Base-by-base conservation (phyloP, 169 alveolate genomes). In the Plasmodium vinckei region DNA sequence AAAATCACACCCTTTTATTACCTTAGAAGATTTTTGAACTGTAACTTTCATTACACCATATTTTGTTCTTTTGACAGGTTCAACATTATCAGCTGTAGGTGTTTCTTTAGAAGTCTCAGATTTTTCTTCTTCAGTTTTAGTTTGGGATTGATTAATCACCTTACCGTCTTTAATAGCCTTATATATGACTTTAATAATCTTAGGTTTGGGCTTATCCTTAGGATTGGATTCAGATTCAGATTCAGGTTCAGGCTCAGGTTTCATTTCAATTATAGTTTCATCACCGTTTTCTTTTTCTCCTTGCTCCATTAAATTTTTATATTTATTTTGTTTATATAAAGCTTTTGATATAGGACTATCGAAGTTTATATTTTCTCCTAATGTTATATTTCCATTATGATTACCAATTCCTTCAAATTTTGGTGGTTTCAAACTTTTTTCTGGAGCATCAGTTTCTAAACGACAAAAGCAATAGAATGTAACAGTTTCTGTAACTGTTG, bases 1-100 rank as follows among this genome's bases (percentile, higher is more conserved):
- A 63, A 77, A 77, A 46, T 77, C 88, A 49, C 88, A 77, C 15
- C 88, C 88, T 39, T 77, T 77, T n/a, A 64, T 77, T 9, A 15
- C 19, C 10, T n/a, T 49, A 77, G 44, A 1, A 53, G 25, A 23
- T 9, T 27, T 77, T 46, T 51, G 54, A 42, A 77, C 79, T 23
- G 23, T 23, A 63, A 77, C 88, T 51, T 39, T 64, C 88, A 77
- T 77, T 25, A 77, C 25, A 25, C 88, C 88, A 77, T 63, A 63
- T 54, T 75, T 75, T 27, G 51, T 46, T 46, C 23, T 33, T 33
- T 33, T 63, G 5, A 49, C 17, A 47, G 61, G n/a, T 51, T 75
- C 70, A 9, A n/a, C 7, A 23, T 47, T 63, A 15, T 12, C 19
- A 15, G 17, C 15, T 1, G 46, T 33, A 61, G 10, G 23, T 54